Percentiles rank a stretch among this genome's conserved stretches.
These are phyloP conservation scores for Lachnellula willkommii DNA, from an alignment of 2,329 filamentous ascomycete species.

Conservation along the genomic window DNA sequence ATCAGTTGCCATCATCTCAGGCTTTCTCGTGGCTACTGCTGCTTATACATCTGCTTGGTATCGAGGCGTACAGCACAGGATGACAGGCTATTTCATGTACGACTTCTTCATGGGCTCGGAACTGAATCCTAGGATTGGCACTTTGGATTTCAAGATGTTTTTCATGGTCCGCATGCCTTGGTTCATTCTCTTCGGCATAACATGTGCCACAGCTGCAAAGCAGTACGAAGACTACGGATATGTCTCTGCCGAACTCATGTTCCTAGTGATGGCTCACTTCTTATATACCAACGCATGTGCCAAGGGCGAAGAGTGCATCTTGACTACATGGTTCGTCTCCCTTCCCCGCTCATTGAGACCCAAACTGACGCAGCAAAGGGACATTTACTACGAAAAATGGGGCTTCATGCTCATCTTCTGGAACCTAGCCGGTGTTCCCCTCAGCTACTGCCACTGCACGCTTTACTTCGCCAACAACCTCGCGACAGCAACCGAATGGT, in stretches of 20 bases:
- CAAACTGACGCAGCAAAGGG: slow-evolving; percentile 42
- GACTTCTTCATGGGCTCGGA: slow-evolving; percentile 92
- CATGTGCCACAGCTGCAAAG: slow-evolving; percentile 68
- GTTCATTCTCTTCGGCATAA: slow-evolving; percentile 81
- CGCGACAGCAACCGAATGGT: slow-evolving; percentile 71
- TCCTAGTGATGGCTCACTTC: slow-evolving; percentile 84
- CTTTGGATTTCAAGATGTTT: slow-evolving; percentile 92
- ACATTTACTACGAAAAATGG: slow-evolving; percentile 97
- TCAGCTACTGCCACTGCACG: slow-evolving; percentile 90
- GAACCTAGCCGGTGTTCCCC: slow-evolving; percentile 86
- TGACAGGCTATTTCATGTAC: slow-evolving; percentile 78
- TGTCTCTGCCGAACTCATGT: slow-evolving; percentile 74
- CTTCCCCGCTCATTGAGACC: neutral
- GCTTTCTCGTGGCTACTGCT: slow-evolving; percentile 74
- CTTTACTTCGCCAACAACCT: slow-evolving; percentile 80
- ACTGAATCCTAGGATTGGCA: slow-evolving; percentile 77
- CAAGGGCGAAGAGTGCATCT: slow-evolving; percentile 87
- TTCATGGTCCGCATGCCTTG: slow-evolving; percentile 89
- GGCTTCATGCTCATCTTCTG: slow-evolving; percentile 98
- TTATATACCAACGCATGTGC: slow-evolving; percentile 88
- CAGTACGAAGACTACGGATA: slow-evolving; percentile 84
- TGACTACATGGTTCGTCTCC: slow-evolving; percentile 63
- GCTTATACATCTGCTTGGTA: slow-evolving; percentile 81
- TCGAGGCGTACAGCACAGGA: slow-evolving; percentile 81
- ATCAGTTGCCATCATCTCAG: slow-evolving; percentile 90